Base-by-base conservation (phyloP, 139 green algal genomes). In the Marvania coccoides region DNA sequence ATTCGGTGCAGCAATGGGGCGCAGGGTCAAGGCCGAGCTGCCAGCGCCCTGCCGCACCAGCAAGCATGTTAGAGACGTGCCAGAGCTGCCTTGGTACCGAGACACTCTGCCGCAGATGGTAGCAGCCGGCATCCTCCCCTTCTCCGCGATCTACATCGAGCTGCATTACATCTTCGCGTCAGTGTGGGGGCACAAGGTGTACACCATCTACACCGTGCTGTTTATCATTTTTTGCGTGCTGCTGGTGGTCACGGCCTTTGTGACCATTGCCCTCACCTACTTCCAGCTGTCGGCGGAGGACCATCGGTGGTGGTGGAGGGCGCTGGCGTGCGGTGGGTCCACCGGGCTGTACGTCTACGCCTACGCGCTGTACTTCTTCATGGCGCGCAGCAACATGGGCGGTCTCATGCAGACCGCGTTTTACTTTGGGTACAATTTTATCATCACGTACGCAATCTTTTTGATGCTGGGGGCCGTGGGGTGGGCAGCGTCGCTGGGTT, bases 341-440 rank as follows among this genome's bases (percentile, higher is more conserved):
- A 99, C 94, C 5, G 89, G 87, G 10, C 38, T 97, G n/a, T 98
- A 96, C 70, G 81, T 99, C 38, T 93, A 87, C 71, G 90, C 70
- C 12, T 99, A 98, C 85, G 96, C 83, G 76, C 95, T 97, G 77
- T 98, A 98, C 84, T 98, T 96, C 69, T 98, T 93, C 80, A 83
- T 85, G 8, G 78, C 80, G 6, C 81, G 88, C n/a, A 87, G 65
- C 12, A 81, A 95, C 72, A 96, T 96, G 89, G 73, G 47, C 36
- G 89, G 86, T 9, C 76, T 92, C 56, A 85, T 92, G 81, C 84
- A 91, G 76, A 81, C 83, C 5, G 72, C 72, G 34, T 94, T 95
- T 68, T 93, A 88, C 76, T 94, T 94, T 61, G 86, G 88, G n/a
- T 95, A 95, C 81, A 95, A 88, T 71, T 30, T 53, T 26, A 81